These are phyloP conservation scores for Lachancea sp. DNA, from an alignment of 805 yeast species.

Conservation along the genomic window DNA sequence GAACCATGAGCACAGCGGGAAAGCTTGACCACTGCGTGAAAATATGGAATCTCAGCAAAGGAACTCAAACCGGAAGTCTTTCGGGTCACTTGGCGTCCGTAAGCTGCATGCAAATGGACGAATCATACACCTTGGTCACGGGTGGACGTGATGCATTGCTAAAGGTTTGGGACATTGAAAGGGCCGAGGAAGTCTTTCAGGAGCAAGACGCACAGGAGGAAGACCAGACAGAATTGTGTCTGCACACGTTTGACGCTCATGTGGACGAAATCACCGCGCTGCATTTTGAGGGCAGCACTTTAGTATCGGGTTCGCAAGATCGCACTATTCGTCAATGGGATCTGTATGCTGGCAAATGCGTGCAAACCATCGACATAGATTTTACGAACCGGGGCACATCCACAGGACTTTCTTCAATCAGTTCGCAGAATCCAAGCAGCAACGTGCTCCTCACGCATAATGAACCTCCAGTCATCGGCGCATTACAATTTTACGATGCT, in stretches of 20 bases:
- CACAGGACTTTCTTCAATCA: slow-evolving; percentile 1
- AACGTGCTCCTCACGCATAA: slow-evolving; percentile 8
- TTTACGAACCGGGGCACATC: slow-evolving; percentile 18
- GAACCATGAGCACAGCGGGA: slow-evolving; percentile 64
- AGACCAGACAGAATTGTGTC: slow-evolving; percentile 30
- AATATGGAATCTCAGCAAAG: slow-evolving; percentile 74
- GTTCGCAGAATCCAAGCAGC: slow-evolving; percentile 9
- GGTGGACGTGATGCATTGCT: slow-evolving; percentile 62
- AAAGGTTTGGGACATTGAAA: slow-evolving; percentile 51
- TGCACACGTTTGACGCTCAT: slow-evolving; percentile 55
- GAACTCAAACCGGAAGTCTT: slow-evolving; percentile 43
- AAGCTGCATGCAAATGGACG: slow-evolving; percentile 52
- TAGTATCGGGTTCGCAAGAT: slow-evolving; percentile 67
- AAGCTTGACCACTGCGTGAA: slow-evolving; percentile 70
- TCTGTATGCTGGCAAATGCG: slow-evolving; percentile 53
- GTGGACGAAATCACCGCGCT: slow-evolving; percentile 61
- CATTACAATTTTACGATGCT: slow-evolving; percentile 65
- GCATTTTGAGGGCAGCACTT: slow-evolving; percentile 44
- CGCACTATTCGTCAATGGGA: slow-evolving; percentile 76
- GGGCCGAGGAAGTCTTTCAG: slow-evolving; percentile 24
- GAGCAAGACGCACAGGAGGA: slow-evolving; percentile 12
- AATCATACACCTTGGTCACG: slow-evolving; percentile 38
- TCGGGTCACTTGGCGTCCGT: slow-evolving; percentile 59
- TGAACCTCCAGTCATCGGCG: slow-evolving; percentile 47
- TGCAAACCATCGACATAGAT: slow-evolving; percentile 63